Evolutionary conservation across 768 basidiomycete genomes (phyloP), one percentile per base, ranked within the genome.

Genomic region (Trichaptum fuscoviolaceum): DNA sequence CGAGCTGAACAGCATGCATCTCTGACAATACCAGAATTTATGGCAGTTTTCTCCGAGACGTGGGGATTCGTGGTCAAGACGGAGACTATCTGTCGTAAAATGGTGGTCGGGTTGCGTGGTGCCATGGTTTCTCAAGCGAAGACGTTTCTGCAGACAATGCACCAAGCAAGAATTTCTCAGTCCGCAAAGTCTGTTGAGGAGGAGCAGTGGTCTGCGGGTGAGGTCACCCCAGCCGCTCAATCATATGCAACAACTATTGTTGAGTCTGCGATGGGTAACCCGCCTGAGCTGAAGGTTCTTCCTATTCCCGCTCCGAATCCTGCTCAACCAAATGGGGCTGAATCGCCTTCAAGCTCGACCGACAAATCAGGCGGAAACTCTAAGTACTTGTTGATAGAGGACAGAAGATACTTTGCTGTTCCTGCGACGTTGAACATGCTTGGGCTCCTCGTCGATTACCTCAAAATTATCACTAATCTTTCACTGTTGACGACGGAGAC

Each of bases 151-250:
- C 87, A 91, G 72, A 77, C 81, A 0, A 98, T 96, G 78, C 97
- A 99, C 73, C 89, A 95, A 70, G 77, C 83, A 12, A 84, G 91
- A 63, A 84, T 99, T 58, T 85, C 88, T 2, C 84, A 83, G 65
- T 91, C 90, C 2, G 96, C 96, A 27, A 93, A 91, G 74, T 78
- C 93, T 27, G 96, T 99, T 8, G 95, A 99, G 75, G 95, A 98
- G 70, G 97, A 99, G 73, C 91, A 90, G 67, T 99, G 97, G 97
- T 87, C 82, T 66, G 91, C 91, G 18, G 82, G 86, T 17, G 93
- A 97, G 65, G 87, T 96, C 17, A 79, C 88, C 0, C 72, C 80
- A 4, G 69, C 78, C 4, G 77, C 92, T 27, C 96, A 99, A 76
- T 84, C 82, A 62, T 80, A 86, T n/a, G 83, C 89, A 42, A 84